Conservation (phyloP, 257 asterid genomes). For the Ligustrum vulgare region DNA sequence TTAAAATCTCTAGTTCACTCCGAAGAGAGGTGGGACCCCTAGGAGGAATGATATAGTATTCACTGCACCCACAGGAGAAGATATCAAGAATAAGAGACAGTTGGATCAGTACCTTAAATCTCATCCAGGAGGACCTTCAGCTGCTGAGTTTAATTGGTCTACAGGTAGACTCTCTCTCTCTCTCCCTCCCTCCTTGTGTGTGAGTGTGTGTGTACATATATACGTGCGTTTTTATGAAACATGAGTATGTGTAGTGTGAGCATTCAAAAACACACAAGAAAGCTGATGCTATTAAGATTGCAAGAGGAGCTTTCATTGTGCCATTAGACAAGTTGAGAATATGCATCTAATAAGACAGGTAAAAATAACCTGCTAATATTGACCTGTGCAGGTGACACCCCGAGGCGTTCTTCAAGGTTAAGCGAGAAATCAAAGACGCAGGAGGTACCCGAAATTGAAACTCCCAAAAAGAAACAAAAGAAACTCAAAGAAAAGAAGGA, state of each 20-base stretch:
- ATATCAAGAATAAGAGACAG: conserved; percentile 62
- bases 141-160: conserved; percentile 58
- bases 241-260: neutral
- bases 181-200: too few relatives aligned
- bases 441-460: conserved; percentile 32
- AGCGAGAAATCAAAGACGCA: conserved; percentile 50
- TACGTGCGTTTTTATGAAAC: neutral
- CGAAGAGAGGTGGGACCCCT: conserved; percentile 38
- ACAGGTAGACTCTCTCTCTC: conserved; percentile 35
- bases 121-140: conserved; percentile 57
- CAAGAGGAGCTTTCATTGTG: neutral
- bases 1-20: conserved; percentile 34
- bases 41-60: conserved; percentile 44
- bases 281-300: conserved; percentile 2
- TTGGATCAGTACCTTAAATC: conserved; percentile 65
- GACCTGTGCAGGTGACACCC: conserved; percentile 47
- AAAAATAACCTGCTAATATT: conserved; percentile 11
- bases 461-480: conserved; percentile 54
- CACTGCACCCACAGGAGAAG: conserved; percentile 60
- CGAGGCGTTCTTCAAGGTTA: conserved; percentile 64
- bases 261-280: conserved; percentile 8
- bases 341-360: conserved; percentile 6
- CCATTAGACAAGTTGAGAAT: neutral
- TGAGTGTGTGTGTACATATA: neutral
- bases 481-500: conserved; percentile 28